phyloP scores from a whole-genome alignment of 1,284 basidiomycete genomes.

The Tilletia indica region DNA sequence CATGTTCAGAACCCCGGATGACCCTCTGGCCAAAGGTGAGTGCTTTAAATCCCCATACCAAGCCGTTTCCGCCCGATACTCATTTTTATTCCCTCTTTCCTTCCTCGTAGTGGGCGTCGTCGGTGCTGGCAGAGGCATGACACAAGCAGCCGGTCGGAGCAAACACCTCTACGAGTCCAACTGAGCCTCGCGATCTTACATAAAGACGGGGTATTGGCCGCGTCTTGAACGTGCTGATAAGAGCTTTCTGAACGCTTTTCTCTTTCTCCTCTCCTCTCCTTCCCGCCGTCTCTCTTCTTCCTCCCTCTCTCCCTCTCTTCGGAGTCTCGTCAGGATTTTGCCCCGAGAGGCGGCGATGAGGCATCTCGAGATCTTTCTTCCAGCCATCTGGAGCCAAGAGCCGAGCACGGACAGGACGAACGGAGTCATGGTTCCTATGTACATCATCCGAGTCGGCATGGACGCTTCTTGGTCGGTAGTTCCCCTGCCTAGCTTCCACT shows the following conservation, averaged over 20 bases:
- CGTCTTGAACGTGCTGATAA: neutral
- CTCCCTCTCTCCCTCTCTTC: no score
- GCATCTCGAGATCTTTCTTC: no score
- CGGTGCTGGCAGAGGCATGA: constrained; percentile 89
- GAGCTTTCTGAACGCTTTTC: neutral
- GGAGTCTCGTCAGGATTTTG: neutral
- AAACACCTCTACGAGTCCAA: constrained; percentile 64
- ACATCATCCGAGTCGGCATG: no score
- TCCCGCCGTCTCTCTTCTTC: neutral
- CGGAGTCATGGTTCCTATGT: no score
- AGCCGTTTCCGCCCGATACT: neutral
- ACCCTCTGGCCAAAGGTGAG: constrained; percentile 79
- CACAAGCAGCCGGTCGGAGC: constrained; percentile 68
- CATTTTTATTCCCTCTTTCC: constrained; percentile 22
- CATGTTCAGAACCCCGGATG: constrained; percentile 94
- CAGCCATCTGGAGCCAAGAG: no score
- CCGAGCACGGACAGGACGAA: no score
- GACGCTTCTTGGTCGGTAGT: no score
- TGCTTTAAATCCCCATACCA: constrained; percentile 3
- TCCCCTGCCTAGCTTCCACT: no score
- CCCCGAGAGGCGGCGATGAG: no score
- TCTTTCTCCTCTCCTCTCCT: neutral
- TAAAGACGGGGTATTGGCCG: neutral
- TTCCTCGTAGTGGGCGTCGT: constrained; percentile 77
- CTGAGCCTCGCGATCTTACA: neutral